Base-by-base conservation (phyloP, 768 basidiomycete genomes). In the Tricholoma furcatifolium region DNA sequence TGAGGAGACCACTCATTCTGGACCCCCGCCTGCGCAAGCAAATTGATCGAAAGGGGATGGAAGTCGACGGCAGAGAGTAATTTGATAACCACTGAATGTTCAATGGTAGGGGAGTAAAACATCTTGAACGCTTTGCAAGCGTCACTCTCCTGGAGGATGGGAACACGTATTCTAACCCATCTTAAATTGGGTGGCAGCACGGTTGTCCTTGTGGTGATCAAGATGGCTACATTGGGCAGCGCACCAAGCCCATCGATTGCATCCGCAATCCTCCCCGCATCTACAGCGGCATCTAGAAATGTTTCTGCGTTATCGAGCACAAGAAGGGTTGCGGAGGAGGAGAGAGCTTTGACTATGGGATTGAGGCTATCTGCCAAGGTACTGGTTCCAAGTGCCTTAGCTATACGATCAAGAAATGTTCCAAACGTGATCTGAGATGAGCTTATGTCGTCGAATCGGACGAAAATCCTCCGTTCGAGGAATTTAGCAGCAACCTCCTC, bases 291-390 rank as follows among this genome's bases (percentile, higher is more conserved):
- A 39, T 59, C 58, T 12, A 55, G 18, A 43, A 59, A 59, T 3
- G 46, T 59, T 27, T 59, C 58, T 1, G 54, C 58, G 38, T 59
- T 59, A 24, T 59, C 58, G 7, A 59, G 54, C 1, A 59, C 44
- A 35, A 59, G 51, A 7, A 59, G 54, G 10, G 41, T 43, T 15
- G 43, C 18, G 2, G 46, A 43, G 5, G 47, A 17, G 11, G 43
- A 49, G 23, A 49, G 42, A 2, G 17, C 20, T 17, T 12, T 43
- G 6, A 35, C 36, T 15, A 49, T 36, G 7, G 27, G 9, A 31
- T 36, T 38, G 9, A 18, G 46, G 12, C 40, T 18, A 21, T 38
- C 44, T n/a, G n/a, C 27, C 32, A 27, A 31, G 8, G 35, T 48
- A 15, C 11, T 6, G 14, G 50, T 20, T 17, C 53, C 53, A 7